A percentile compares a stretch with the other conserved stretches of the same genome.
Evolutionary conservation across 129 eudicot genomes (phyloP).

Genomic region (Ambrosia trifida): DNA sequence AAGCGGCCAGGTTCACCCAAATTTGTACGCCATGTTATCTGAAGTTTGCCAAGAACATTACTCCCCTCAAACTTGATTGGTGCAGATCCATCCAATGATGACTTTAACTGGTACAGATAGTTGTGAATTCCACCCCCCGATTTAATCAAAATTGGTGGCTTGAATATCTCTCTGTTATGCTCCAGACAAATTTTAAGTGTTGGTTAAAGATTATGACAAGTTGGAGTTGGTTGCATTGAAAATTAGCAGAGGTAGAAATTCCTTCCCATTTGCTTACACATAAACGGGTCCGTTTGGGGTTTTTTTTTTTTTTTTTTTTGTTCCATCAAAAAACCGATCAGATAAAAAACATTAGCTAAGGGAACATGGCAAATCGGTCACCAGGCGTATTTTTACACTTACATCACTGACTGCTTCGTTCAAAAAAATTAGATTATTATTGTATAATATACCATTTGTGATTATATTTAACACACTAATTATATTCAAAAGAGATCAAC

Average conservation of each 20-base stretch:
- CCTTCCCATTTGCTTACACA: neutral
- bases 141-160: conserved; percentile 78
- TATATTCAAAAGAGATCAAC: neutral
- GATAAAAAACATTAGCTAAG: neutral
- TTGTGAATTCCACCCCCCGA: conserved; percentile 94
- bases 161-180: conserved; percentile 59
- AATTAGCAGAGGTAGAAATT: neutral
- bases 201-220: conserved; percentile 8
- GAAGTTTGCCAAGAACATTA: conserved; percentile 93
- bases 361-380: neutral
- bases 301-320: neutral
- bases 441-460: neutral
- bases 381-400: neutral
- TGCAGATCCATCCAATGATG: conserved; percentile 43
- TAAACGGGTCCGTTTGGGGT: neutral
- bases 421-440: neutral
- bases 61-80: conserved; percentile 73
- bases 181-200: neutral
- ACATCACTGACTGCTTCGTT: neutral
- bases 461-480: neutral
- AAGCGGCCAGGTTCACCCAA: conserved; percentile 98
- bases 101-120: conserved; percentile 73
- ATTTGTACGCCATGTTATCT: conserved; percentile 98
- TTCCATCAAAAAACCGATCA: neutral
- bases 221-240: neutral